Percentiles rank a stretch among this genome's conserved stretches.
These are phyloP conservation scores for Ogataea chonburiensis DNA, from an alignment of 805 yeast species.

Conservation along the genomic window DNA sequence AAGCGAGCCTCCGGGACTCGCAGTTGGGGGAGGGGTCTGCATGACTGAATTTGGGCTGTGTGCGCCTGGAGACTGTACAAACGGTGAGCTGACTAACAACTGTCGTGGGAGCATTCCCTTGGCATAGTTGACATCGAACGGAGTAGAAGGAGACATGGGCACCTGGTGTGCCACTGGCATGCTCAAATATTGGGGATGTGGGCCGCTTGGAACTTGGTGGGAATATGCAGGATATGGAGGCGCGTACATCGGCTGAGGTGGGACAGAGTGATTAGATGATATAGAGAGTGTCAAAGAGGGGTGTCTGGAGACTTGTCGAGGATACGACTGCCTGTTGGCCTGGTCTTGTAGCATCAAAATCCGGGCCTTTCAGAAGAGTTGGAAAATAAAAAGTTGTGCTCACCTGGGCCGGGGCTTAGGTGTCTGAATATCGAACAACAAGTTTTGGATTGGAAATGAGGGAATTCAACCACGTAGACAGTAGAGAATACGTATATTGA, in stretches of 20 bases:
- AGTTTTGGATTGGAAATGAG: too few species aligned
- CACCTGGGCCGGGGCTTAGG: too few species aligned
- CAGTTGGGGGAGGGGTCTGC: slow-evolving; percentile 11
- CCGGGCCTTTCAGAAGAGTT: background rate
- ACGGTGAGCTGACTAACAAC: slow-evolving; percentile 59
- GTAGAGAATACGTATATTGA: too few species aligned
- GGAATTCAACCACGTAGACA: too few species aligned
- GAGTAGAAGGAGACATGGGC: slow-evolving; percentile 44
- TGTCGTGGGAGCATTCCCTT: slow-evolving; percentile 64
- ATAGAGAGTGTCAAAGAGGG: slow-evolving; percentile 6
- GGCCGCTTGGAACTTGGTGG: slow-evolving; percentile 16
- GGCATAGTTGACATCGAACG: slow-evolving; percentile 59
- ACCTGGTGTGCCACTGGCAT: slow-evolving; percentile 19
- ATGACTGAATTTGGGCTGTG: slow-evolving; percentile 2
- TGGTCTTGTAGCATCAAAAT: slow-evolving; percentile 10
- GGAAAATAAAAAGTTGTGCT: background rate
- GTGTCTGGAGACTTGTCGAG: slow-evolving; percentile 9
- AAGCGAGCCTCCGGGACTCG: slow-evolving; percentile 7
- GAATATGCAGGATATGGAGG: slow-evolving; percentile 10
- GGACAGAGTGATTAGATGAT: background rate
- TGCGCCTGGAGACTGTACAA: slow-evolving; percentile 41
- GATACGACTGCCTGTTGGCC: slow-evolving; percentile 4
- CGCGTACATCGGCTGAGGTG: background rate
- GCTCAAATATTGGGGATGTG: slow-evolving; percentile 18
- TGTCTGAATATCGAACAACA: too few species aligned